Percentiles rank a stretch among this genome's conserved stretches.
phyloP scores from a whole-genome alignment of 139 green algal genomes.

The Chlorella sorokiniana region DNA sequence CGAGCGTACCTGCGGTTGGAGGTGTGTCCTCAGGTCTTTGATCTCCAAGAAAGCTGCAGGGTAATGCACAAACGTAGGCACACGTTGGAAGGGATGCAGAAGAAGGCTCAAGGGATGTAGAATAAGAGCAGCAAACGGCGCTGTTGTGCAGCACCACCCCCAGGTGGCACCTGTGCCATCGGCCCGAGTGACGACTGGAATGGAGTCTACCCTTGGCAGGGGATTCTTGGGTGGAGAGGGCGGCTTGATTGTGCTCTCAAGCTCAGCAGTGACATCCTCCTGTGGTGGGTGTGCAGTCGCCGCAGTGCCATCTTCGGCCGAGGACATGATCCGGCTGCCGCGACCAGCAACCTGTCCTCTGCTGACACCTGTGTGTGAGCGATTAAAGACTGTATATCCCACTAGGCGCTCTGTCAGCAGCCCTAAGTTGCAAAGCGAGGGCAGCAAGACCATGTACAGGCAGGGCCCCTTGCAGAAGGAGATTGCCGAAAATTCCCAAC shows the following conservation, averaged over 20 bases:
- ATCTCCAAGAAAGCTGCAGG: constrained; percentile 35
- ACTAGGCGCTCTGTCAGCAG: background rate
- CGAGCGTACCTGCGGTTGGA: background rate
- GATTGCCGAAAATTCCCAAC: too few relatives aligned
- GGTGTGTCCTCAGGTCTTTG: background rate
- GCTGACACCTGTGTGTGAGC: too few relatives aligned
- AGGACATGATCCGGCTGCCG: background rate
- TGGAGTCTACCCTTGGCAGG: background rate
- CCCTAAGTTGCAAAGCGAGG: background rate
- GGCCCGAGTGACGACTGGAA: constrained; percentile 4
- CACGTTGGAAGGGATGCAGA: background rate
- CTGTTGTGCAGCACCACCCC: background rate
- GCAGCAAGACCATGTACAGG: background rate
- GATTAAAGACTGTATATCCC: background rate
- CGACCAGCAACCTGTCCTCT: background rate
- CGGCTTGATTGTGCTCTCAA: background rate
- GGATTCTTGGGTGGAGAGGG: background rate
- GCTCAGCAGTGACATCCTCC: background rate
- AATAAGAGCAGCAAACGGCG: background rate
- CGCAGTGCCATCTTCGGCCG: background rate
- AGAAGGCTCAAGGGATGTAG: background rate
- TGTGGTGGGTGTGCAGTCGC: background rate
- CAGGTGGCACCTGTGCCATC: constrained; percentile 13
- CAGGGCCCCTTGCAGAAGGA: too few relatives aligned
- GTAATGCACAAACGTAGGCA: background rate